A percentile compares a stretch with the other conserved stretches of the same genome.
These are phyloP conservation scores for Penicillium malachiteum DNA, from an alignment of 495 filamentous ascomycete genomes.

Conservation along the genomic window DNA sequence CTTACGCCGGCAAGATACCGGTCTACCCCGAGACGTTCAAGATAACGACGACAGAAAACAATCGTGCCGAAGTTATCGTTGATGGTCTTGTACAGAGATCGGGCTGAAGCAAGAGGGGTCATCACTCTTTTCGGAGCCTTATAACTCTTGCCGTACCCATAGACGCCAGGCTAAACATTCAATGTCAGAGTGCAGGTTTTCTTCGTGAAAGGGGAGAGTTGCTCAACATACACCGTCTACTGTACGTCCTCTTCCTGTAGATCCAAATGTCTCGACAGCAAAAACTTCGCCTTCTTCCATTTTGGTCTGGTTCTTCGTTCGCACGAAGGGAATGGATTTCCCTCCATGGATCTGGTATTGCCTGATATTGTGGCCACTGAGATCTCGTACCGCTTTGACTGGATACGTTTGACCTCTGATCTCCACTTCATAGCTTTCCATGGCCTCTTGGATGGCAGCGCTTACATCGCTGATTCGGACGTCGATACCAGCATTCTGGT, in stretches of 20 bases:
- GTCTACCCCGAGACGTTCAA: conserved; percentile 61
- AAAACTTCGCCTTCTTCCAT: conserved; percentile 69
- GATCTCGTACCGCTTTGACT: conserved; percentile 56
- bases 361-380: conserved; percentile 60
- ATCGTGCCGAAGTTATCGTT: conserved; percentile 64
- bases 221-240: conserved; percentile 40
- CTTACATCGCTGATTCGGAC: conserved; percentile 60
- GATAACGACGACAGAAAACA: conserved; percentile 61
- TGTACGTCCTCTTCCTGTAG: conserved; percentile 53
- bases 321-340: conserved; percentile 62
- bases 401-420: conserved; percentile 55
- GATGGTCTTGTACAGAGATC: conserved; percentile 58
- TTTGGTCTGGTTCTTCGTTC: conserved; percentile 56
- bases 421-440: conserved; percentile 67
- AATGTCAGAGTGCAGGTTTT: background rate
- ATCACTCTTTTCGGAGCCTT: conserved; percentile 49
- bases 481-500: conserved; percentile 58
- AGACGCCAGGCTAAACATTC: conserved; percentile 30
- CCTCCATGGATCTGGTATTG: conserved; percentile 61
- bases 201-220: background rate
- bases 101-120: conserved; percentile 55
- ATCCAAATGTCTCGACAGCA: conserved; percentile 66
- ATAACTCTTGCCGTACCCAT: conserved; percentile 52
- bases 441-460: conserved; percentile 62
- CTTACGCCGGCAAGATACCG: conserved; percentile 60